These are phyloP conservation scores for Gyromitra esculenta DNA, from an alignment of 2,329 filamentous ascomycete genomes.

Conservation along the genomic window DNA sequence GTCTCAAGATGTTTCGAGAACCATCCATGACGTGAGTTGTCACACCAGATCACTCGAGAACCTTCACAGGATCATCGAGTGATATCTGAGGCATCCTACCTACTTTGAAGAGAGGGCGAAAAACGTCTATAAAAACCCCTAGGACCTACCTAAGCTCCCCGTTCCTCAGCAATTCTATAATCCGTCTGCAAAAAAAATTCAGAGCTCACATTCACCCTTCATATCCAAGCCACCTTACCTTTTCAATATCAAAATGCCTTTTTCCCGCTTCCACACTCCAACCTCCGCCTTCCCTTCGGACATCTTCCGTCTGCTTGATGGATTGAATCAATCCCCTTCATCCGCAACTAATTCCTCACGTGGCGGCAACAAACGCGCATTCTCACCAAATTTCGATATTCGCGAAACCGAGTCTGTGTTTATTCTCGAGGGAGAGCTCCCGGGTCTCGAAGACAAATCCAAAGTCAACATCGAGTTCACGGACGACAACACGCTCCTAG, in stretches of 20 bases:
- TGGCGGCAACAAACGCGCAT: slow-evolving; percentile 64
- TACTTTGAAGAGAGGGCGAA: not conserved
- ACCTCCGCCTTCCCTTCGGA: slow-evolving; percentile 25
- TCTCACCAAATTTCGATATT: slow-evolving; percentile 81
- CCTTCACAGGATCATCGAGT: slow-evolving; percentile 4
- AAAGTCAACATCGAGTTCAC: slow-evolving; percentile 78
- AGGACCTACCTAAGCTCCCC: not conserved
- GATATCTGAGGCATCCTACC: slow-evolving; percentile 24
- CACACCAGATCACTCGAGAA: slow-evolving; percentile 39
- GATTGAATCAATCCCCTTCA: slow-evolving; percentile 14
- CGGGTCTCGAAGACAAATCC: slow-evolving; percentile 74
- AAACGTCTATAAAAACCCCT: slow-evolving; percentile 24
- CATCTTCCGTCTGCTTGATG: slow-evolving; percentile 46
- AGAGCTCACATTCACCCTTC: not conserved
- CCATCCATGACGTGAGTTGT: slow-evolving; percentile 25
- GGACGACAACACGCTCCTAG: slow-evolving; percentile 75
- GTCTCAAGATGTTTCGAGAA: not conserved
- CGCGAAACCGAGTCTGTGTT: slow-evolving; percentile 75
- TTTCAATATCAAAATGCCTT: slow-evolving; percentile 25
- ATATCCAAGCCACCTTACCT: not conserved
- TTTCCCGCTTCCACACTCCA: slow-evolving; percentile 30
- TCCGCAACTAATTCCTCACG: slow-evolving; percentile 27
- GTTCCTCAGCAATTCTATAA: slow-evolving; percentile 1
- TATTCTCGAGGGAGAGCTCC: slow-evolving; percentile 82
- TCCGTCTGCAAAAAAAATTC: not conserved